phyloP scores from a whole-genome alignment of 2,329 filamentous ascomycete genomes.

The Botrytis fragariae region DNA sequence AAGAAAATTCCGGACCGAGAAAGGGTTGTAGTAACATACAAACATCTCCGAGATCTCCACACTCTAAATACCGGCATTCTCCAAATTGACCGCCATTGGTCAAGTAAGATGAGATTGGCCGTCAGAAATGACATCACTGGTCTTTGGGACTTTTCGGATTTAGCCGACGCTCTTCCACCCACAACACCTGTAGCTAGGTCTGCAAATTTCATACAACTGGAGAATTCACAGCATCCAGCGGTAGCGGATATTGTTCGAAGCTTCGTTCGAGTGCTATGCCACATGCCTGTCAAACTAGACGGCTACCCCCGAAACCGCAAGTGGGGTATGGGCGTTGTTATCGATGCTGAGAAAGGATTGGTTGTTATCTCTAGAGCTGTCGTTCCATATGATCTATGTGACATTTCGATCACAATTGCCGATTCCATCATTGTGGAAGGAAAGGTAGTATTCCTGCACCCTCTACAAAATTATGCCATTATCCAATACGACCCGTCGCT shows the following conservation, averaged over 20 bases:
- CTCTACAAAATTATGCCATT: conserved; percentile 93
- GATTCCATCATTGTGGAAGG: conserved; percentile 94
- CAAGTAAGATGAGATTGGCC: conserved; percentile 88
- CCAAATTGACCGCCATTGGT: conserved; percentile 93
- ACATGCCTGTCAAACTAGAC: conserved; percentile 93
- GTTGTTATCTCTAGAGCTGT: conserved; percentile 93
- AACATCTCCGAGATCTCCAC: conserved; percentile 91
- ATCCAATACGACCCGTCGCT: conserved; percentile 91
- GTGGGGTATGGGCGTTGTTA: conserved; percentile 94
- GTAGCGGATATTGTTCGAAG: conserved; percentile 93
- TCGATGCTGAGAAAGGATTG: conserved; percentile 92
- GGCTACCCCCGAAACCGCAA: conserved; percentile 95
- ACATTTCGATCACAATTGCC: conserved; percentile 93
- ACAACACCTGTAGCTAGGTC: conserved; percentile 68
- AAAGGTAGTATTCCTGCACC: conserved; percentile 94
- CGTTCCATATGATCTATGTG: conserved; percentile 93
- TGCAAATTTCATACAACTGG: conserved; percentile 88
- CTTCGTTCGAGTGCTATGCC: conserved; percentile 89
- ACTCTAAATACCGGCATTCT: conserved; percentile 91
- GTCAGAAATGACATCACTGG: conserved; percentile 87
- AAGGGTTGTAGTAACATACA: conserved; percentile 90
- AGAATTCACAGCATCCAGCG: conserved; percentile 81
- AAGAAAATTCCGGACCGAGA: conserved; percentile 78
- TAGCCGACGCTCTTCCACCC: conserved; percentile 77
- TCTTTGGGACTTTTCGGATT: conserved; percentile 89